Conservation (phyloP, 1,139 yeast genomes). For the Geotrichum histeridarum region DNA sequence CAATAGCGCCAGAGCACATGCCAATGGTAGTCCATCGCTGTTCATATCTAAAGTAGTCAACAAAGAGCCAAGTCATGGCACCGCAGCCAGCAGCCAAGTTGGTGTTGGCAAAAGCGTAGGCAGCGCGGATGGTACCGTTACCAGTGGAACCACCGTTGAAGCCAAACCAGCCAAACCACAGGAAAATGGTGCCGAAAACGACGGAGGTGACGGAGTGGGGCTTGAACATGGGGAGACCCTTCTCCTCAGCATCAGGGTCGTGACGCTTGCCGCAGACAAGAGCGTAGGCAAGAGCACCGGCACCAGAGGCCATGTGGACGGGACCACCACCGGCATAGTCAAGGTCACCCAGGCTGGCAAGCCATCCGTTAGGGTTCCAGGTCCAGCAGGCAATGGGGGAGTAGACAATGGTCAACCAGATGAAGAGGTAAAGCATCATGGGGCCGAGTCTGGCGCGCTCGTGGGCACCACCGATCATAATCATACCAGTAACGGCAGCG, state of each 20-base stretch:
- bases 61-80: slow-evolving; percentile 88
- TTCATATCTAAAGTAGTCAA: slow-evolving; percentile 83
- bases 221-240: slow-evolving; percentile 76
- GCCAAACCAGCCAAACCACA: slow-evolving; percentile 98
- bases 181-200: slow-evolving; percentile 87
- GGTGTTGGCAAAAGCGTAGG: slow-evolving; percentile 90
- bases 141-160: slow-evolving; percentile 98
- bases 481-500: slow-evolving; percentile 84
- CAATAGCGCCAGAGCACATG: slow-evolving; percentile 86
- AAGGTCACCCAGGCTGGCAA: slow-evolving; percentile 69
- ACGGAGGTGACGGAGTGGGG: slow-evolving; percentile 88
- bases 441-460: slow-evolving; percentile 97
- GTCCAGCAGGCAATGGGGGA: slow-evolving; percentile 96
- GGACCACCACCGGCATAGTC: slow-evolving; percentile 99
- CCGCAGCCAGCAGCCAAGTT: slow-evolving; percentile 89
- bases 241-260: slow-evolving; percentile 53
- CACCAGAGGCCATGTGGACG: slow-evolving; percentile 91
- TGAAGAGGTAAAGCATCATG: slow-evolving; percentile 86
- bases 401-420: slow-evolving; percentile 95
- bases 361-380: slow-evolving; percentile 93
- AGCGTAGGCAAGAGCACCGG: slow-evolving; percentile 91
- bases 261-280: slow-evolving; percentile 85
- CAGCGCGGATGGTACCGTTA: slow-evolving; percentile 82
- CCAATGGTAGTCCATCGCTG: slow-evolving; percentile 95
- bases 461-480: slow-evolving; percentile 95